phyloP scores from a whole-genome alignment of 805 yeast species.

The Candida broadrunensis region DNA sequence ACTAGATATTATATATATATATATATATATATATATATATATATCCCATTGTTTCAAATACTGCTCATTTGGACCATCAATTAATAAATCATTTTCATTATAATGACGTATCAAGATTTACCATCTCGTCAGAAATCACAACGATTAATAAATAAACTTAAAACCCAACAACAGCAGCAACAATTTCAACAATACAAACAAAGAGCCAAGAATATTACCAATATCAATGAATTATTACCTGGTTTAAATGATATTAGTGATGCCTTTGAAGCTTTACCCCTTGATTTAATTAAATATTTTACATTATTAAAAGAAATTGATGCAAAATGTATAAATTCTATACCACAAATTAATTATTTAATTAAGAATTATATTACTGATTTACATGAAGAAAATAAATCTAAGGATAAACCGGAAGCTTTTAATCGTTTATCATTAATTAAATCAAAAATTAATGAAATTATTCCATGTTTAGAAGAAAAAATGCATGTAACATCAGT shows the following conservation, averaged over 20 bases:
- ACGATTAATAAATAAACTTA: conserved; percentile 9
- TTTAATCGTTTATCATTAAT: conserved; percentile 35
- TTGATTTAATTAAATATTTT: conserved; percentile 77
- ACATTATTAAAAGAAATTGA: conserved; percentile 90
- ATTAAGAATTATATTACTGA: conserved; percentile 45
- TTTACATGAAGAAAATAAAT: conserved; percentile 14
- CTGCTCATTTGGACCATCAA: too few species aligned
- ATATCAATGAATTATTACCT: conserved; percentile 48
- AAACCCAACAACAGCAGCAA: conserved; percentile 9
- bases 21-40: too few species aligned
- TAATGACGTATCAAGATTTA: conserved; percentile 14
- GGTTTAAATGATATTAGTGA: conserved; percentile 92
- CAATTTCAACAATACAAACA: conserved; percentile 32
- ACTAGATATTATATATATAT: too few species aligned
- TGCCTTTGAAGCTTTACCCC: conserved; percentile 86
- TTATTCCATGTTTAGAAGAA: conserved; percentile 91
- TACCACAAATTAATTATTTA: conserved; percentile 61
- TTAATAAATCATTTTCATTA: background rate
- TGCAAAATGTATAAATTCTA: conserved; percentile 80
- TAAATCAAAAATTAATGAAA: conserved; percentile 52
- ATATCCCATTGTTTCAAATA: too few species aligned
- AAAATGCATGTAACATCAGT: conserved; percentile 96
- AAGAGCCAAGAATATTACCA: conserved; percentile 29
- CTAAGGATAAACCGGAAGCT: conserved; percentile 1
- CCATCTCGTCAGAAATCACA: conserved; percentile 29